Percentiles rank a stretch among this genome's conserved stretches.
Conservation (phyloP, 345 rosid species). For the Stellera chamaejasme region DNA sequence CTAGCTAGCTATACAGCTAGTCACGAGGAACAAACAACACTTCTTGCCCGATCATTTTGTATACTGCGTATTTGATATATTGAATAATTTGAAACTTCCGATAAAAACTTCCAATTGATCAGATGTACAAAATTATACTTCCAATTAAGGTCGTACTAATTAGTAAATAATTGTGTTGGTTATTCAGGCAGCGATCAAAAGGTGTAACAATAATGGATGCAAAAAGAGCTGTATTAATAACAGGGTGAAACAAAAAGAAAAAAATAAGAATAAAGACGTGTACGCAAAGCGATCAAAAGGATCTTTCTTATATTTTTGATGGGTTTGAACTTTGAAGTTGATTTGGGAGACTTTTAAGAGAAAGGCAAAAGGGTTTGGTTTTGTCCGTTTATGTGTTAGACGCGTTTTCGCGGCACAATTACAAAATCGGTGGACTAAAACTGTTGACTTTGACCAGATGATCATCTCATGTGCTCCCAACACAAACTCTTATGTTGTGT, state of each 20-base stretch:
- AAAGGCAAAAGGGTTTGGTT: neutral
- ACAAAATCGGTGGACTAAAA: conserved; percentile 6
- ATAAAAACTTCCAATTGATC: conserved; percentile 3
- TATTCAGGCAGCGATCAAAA: neutral
- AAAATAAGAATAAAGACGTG: conserved; percentile 3
- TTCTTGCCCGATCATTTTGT: no score
- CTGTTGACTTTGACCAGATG: conserved; percentile 39
- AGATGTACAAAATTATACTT: neutral
- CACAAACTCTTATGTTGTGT: no score
- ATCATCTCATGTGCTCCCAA: neutral
- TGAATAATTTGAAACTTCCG: neutral
- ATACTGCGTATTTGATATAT: neutral
- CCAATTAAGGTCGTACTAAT: neutral
- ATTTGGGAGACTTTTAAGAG: conserved; percentile 15
- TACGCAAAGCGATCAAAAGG: conserved; percentile 65
- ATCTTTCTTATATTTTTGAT: no score
- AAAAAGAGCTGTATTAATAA: neutral
- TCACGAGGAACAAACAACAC: no score
- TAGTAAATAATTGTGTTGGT: neutral
- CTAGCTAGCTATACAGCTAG: no score
- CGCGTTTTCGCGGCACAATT: conserved; percentile 35
- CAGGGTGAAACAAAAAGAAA: neutral
- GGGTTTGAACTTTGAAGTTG: conserved; percentile 41
- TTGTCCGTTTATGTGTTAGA: conserved; percentile 28
- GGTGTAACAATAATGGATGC: neutral